These are phyloP conservation scores for Zygoascus flipseniorum DNA, from an alignment of 805 yeast genomes.

Conservation along the genomic window DNA sequence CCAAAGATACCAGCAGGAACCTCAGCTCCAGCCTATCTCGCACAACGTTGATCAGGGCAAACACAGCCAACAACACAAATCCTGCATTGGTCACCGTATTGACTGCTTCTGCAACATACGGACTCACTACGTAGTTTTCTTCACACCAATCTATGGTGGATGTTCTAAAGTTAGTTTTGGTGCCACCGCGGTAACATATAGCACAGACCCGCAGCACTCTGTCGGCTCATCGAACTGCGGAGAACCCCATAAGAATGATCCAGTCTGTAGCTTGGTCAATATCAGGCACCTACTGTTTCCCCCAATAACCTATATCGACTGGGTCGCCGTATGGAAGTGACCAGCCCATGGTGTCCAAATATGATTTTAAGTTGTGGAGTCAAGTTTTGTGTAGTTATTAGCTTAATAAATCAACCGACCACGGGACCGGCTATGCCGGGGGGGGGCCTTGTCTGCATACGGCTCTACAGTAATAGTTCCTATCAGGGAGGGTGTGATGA, in stretches of 20 bases:
- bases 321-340: conserved; percentile 17
- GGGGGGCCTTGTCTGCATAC: background rate
- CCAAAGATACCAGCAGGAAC: conserved; percentile 62
- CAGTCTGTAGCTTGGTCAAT: background rate
- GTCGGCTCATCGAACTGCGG: background rate
- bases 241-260: background rate
- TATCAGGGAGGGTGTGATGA: too few species aligned
- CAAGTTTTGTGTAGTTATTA: too few species aligned
- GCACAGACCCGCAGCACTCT: too few species aligned
- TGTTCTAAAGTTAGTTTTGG: conserved; percentile 34
- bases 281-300: conserved; percentile 16
- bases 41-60: conserved; percentile 53
- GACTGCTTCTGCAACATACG: conserved; percentile 81
- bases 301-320: conserved; percentile 28
- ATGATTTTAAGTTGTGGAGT: background rate
- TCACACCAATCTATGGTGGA: conserved; percentile 99
- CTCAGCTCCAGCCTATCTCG: conserved; percentile 58
- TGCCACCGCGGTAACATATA: background rate
- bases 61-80: conserved; percentile 47
- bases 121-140: conserved; percentile 84
- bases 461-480: too few species aligned
- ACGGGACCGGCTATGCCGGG: background rate
- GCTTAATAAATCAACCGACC: background rate
- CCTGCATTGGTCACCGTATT: conserved; percentile 73
- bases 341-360: background rate